Conservation (phyloP, 1,139 yeast genomes). For the Yamadazyma trypodendri region DNA sequence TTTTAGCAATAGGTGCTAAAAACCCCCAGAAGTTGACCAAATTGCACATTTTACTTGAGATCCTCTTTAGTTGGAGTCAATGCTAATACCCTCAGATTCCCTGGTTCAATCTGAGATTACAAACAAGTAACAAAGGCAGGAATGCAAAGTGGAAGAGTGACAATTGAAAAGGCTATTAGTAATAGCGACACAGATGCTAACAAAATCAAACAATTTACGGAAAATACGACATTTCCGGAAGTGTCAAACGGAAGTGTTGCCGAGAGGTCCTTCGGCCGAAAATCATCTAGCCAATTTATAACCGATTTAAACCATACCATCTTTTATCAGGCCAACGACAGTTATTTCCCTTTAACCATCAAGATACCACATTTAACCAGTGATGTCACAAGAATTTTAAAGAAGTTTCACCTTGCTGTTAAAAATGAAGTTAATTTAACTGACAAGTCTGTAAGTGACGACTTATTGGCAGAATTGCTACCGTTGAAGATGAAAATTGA, state of each 20-base stretch:
- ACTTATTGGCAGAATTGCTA: constrained; percentile 10
- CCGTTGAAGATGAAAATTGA: constrained; percentile 1
- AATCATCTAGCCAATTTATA: constrained; percentile 5
- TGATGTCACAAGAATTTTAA: constrained; percentile 2
- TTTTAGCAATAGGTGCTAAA: neutral
- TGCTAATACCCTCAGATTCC: no score
- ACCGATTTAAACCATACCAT: constrained; percentile 9
- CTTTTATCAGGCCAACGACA: constrained; percentile 9
- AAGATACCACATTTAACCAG: constrained; percentile 4
- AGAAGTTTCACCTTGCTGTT: constrained; percentile 5
- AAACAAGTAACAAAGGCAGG: no score
- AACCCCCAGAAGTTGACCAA: neutral
- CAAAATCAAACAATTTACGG: no score
- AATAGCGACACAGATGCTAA: no score
- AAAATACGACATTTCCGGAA: neutral
- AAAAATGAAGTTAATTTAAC: constrained; percentile 7
- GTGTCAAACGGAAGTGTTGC: neutral
- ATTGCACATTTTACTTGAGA: no score
- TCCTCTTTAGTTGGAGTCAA: no score
- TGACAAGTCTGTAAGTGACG: constrained; percentile 8
- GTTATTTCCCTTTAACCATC: constrained; percentile 13
- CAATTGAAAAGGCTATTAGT: no score
- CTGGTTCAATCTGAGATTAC: no score
- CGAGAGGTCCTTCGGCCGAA: neutral
- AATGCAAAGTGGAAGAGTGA: no score